phyloP scores from a whole-genome alignment of 441 rosid species.

The Bocquillonia castaneifolia region DNA sequence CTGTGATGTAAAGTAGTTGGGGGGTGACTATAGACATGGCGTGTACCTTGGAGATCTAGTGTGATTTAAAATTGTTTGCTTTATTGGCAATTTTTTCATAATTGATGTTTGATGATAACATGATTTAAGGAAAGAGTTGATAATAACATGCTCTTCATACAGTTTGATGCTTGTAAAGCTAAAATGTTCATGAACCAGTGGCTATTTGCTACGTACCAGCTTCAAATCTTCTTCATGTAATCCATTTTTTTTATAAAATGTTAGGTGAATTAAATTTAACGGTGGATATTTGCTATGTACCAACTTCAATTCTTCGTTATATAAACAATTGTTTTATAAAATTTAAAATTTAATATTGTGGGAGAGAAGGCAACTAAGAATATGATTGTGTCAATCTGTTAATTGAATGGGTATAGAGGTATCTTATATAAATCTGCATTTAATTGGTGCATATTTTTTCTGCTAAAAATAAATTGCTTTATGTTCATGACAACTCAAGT shows the following conservation, averaged over 20 bases:
- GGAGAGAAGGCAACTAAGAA: neutral
- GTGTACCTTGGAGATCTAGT: neutral
- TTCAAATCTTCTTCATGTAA: neutral
- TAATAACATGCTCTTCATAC: neutral
- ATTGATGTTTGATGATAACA: neutral
- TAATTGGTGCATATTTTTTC: too few species aligned
- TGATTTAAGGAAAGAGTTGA: neutral
- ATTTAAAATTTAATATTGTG: neutral
- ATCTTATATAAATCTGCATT: neutral
- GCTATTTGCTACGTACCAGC: neutral
- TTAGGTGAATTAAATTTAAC: too few species aligned
- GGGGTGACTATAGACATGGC: constrained; percentile 4
- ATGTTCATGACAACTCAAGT: neutral
- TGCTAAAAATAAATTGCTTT: neutral
- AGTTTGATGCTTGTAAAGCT: neutral
- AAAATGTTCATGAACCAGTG: neutral
- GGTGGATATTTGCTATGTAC: too few species aligned
- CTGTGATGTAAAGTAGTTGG: neutral
- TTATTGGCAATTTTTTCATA: neutral
- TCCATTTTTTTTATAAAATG: neutral
- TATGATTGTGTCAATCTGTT: neutral
- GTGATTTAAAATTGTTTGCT: neutral
- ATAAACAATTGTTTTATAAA: too few species aligned
- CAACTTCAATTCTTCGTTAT: too few species aligned
- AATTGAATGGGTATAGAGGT: neutral